Conservation (phyloP, 1,139 yeast species). For the Yamadazyma kanchanaburiensis region DNA sequence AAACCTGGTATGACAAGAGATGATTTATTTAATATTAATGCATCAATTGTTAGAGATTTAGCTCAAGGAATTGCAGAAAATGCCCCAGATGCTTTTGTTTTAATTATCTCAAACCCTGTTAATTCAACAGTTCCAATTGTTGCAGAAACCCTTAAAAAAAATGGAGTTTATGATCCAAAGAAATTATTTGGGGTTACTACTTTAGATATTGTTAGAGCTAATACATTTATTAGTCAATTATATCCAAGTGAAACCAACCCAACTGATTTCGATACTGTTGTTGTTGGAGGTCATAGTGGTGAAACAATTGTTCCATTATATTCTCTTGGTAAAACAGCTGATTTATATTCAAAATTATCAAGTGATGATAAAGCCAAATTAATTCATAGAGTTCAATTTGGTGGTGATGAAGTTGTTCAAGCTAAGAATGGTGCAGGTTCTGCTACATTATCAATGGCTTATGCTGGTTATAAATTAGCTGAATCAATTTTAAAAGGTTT, state of each 20-base stretch:
- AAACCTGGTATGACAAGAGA: slow-evolving; percentile 99
- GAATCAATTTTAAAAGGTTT: slow-evolving; percentile 79
- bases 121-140: slow-evolving; percentile 98
- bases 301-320: slow-evolving; percentile 95
- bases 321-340: slow-evolving; percentile 51
- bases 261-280: slow-evolving; percentile 69
- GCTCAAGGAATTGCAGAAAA: slow-evolving; percentile 85
- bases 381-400: slow-evolving; percentile 93
- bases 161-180: slow-evolving; percentile 87
- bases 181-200: slow-evolving; percentile 97
- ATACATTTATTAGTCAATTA: slow-evolving; percentile 82
- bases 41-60: slow-evolving; percentile 89
- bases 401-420: slow-evolving; percentile 98
- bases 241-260: slow-evolving; percentile 53
- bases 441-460: slow-evolving; percentile 98
- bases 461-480: slow-evolving; percentile 95
- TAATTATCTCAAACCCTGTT: slow-evolving; percentile 94
- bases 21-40: slow-evolving; percentile 95
- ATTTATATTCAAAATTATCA: slow-evolving; percentile 43
- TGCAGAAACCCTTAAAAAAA: slow-evolving; percentile 85
- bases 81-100: slow-evolving; percentile 84
- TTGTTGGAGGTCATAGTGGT: slow-evolving; percentile 98
- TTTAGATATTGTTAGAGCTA: slow-evolving; percentile 89
- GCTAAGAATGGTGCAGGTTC: slow-evolving; percentile 99
- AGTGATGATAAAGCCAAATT: slow-evolving; percentile 64